Conservation (phyloP, 768 basidiomycete genomes). For the Chalciporus piperatus region DNA sequence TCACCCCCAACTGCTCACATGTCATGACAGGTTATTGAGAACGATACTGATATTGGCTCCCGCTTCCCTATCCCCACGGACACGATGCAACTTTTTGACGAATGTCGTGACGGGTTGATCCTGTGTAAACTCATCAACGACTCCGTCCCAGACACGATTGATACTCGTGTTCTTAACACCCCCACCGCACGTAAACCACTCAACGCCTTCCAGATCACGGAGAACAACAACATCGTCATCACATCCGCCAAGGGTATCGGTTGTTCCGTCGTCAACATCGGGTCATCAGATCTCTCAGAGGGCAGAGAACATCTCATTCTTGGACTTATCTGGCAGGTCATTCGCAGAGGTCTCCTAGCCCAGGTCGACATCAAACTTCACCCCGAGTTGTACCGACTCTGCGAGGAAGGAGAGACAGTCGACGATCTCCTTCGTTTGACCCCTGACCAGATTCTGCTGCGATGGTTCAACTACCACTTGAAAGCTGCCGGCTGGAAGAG, state of each 20-base stretch:
- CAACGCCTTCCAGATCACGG: constrained; percentile 98
- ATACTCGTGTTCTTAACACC: constrained; percentile 96
- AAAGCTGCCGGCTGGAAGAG: constrained; percentile 92
- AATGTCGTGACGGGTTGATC: constrained; percentile 91
- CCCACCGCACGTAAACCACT: constrained; percentile 75
- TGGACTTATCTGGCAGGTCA: constrained; percentile 98
- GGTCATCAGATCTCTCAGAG: constrained; percentile 87
- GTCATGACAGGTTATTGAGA: constrained; percentile 73
- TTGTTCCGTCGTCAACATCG: constrained; percentile 98
- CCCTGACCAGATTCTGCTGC: constrained; percentile 94
- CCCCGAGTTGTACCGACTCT: constrained; percentile 92
- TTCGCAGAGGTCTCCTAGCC: constrained; percentile 85
- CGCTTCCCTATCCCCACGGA: constrained; percentile 91
- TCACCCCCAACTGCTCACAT: constrained; percentile 7
- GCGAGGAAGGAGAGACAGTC: constrained; percentile 96
- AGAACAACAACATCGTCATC: constrained; percentile 99
- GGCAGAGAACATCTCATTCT: constrained; percentile 96
- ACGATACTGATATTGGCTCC: constrained; percentile 78
- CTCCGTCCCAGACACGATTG: constrained; percentile 98
- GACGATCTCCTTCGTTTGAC: constrained; percentile 92
- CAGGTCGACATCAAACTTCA: constrained; percentile 99
- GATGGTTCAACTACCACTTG: constrained; percentile 99
- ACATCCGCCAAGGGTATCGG: constrained; percentile 97
- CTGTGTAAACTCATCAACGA: constrained; percentile 99
- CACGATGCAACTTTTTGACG: constrained; percentile 98